Conservation (phyloP, 2,329 filamentous ascomycete genomes). For the Ophiocordyceps camponoti-rufipedis region DNA sequence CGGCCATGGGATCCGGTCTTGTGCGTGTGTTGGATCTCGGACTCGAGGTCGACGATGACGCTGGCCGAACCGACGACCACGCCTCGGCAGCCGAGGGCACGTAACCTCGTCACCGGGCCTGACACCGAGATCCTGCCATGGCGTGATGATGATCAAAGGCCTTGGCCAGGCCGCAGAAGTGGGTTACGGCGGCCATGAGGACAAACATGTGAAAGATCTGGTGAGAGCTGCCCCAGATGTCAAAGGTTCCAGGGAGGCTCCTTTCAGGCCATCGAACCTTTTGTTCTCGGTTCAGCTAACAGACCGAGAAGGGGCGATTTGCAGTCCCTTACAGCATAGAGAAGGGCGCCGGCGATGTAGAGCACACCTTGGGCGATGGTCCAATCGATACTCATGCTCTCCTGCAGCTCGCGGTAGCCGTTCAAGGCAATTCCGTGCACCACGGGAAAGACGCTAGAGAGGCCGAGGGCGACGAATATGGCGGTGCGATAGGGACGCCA, state of each 20-base stretch:
- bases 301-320: not conserved
- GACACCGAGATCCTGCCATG: slow-evolving; percentile 32
- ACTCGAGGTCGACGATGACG: slow-evolving; percentile 14
- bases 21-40: slow-evolving; percentile 49
- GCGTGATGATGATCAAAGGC: slow-evolving; percentile 78
- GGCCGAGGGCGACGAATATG: slow-evolving; percentile 79
- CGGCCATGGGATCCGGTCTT: slow-evolving; percentile 47
- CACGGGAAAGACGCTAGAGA: slow-evolving; percentile 70
- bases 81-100: not conserved
- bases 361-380: slow-evolving; percentile 61
- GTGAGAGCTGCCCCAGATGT: slow-evolving; percentile 85
- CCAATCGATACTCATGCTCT: slow-evolving; percentile 66
- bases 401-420: slow-evolving; percentile 45
- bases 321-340: slow-evolving; percentile 54
- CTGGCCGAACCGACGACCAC: not conserved
- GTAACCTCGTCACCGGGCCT: slow-evolving; percentile 3
- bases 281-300: not conserved
- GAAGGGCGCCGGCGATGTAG: slow-evolving; percentile 69
- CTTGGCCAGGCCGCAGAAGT: slow-evolving; percentile 63
- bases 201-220: slow-evolving; percentile 93
- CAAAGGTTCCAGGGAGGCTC: slow-evolving; percentile 57
- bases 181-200: slow-evolving; percentile 60
- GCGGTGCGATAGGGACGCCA: slow-evolving; percentile 72
- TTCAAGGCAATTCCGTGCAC: slow-evolving; percentile 55
- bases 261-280: slow-evolving; percentile 70